phyloP scores from a whole-genome alignment of 2,329 filamentous ascomycete genomes.

The Metarhizium sp. region DNA sequence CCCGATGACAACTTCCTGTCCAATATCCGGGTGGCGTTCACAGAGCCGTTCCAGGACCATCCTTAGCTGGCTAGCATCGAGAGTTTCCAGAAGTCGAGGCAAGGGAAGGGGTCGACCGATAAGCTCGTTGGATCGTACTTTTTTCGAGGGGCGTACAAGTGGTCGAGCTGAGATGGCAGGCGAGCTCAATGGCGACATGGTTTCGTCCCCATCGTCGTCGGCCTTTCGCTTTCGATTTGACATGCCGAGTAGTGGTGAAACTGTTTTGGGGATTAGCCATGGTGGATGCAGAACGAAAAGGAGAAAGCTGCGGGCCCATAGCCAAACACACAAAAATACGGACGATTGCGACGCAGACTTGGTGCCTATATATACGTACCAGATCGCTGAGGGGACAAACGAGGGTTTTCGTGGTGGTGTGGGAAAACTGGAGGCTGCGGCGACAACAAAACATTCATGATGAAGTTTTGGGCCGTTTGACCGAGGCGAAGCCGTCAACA shows the following conservation, averaged over 20 bases:
- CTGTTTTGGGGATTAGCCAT: constrained; percentile 11
- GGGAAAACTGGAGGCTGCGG: constrained; percentile 51
- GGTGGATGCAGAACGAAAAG: neutral
- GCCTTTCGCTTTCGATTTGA: constrained; percentile 74
- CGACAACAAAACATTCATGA: constrained; percentile 54
- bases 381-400: constrained; percentile 44
- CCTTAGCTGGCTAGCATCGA: constrained; percentile 77
- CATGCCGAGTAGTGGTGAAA: constrained; percentile 44
- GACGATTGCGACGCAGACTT: neutral
- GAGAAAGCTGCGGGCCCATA: neutral
- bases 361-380: constrained; percentile 33
- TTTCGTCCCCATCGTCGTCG: constrained; percentile 73
- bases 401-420: constrained; percentile 46
- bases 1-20: constrained; percentile 70
- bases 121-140: constrained; percentile 54
- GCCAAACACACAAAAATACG: neutral
- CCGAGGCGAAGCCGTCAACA: neutral
- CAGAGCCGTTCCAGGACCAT: constrained; percentile 84
- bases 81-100: constrained; percentile 80
- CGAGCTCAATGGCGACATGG: constrained; percentile 75
- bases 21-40: constrained; percentile 78
- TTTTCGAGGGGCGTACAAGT: constrained; percentile 58
- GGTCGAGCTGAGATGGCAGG: constrained; percentile 63
- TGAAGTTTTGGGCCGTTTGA: constrained; percentile 13
- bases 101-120: constrained; percentile 45